phyloP scores from a whole-genome alignment of 108 stramenopile species.

The Nannochloropsis granulata region DNA sequence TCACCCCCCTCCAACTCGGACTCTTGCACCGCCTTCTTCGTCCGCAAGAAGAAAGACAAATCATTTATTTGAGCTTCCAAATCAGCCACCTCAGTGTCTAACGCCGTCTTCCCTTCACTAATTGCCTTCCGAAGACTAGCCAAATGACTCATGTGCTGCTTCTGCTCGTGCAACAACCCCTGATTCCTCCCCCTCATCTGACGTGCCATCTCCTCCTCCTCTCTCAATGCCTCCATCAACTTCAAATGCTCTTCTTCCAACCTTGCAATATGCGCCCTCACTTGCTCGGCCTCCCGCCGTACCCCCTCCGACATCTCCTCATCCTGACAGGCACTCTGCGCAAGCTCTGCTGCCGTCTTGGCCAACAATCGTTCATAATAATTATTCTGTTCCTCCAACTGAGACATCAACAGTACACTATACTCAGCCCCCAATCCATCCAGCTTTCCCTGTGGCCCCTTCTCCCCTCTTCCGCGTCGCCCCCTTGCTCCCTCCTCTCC shows the following conservation, averaged over 20 bases:
- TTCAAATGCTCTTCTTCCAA: background rate
- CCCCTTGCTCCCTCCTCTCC: no score
- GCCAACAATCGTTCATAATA: background rate
- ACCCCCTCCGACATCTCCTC: background rate
- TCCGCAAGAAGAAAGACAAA: background rate
- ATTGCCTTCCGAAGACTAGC: background rate
- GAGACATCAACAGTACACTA: background rate
- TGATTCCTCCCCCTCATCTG: background rate
- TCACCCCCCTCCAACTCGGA: background rate
- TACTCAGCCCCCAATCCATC: background rate
- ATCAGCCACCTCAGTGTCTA: background rate
- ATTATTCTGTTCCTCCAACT: constrained; percentile 3
- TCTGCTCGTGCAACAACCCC: background rate
- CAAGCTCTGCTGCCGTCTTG: background rate
- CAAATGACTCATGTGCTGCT: background rate
- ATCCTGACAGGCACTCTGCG: background rate
- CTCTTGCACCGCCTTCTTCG: background rate
- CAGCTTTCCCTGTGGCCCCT: background rate
- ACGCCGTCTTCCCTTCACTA: background rate
- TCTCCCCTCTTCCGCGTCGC: background rate
- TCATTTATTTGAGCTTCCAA: background rate
- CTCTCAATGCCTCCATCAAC: background rate
- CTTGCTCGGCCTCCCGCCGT: background rate
- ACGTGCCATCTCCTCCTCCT: background rate
- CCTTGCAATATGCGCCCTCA: background rate